Base-by-base conservation (phyloP, 768 basidiomycete genomes). In the Lentinula sp. region DNA sequence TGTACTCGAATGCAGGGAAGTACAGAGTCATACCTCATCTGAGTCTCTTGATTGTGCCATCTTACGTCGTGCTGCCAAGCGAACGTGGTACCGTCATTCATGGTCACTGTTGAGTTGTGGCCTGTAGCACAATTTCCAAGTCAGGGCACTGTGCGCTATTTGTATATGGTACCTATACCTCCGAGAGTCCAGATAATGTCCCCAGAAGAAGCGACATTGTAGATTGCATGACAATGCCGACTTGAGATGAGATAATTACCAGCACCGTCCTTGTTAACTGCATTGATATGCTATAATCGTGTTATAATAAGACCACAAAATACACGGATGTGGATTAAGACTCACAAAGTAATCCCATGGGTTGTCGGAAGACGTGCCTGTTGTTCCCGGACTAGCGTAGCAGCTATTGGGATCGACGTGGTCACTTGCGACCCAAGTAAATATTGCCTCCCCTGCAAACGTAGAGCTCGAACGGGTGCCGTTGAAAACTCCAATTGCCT, bases 181-280 rank as follows among this genome's bases (percentile, higher is more conserved):
- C 66, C 66, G n/a, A 67, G 61, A 1, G 63, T 63, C 66, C 66
- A 67, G 3, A 66, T 37, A 45, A 67, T 64, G n/a, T 60, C 58
- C 8, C 66, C 66, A 43, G 62, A 59, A 28, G 46, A 43, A 16
- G 50, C 54, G 16, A 67, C 59, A n/a, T 66, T 63, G 46, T 66
- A 67, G 16, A 67, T 39, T 41, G 66, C 60, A 58, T 63, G 57
- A 43, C 53, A 61, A 43, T 64, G 55, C n/a, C 66, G 61, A 18
- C 59, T 45, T 10, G 64, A 65, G 9, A 67, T 62, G 36, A 66
- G 63, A 42, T 64, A 67, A 55, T 66, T 59, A 16, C 66, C 66
- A 4, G 33, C 42, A 6, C 10, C 8, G 57, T 67, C 66, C 62
- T 67, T 61, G 23, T 56, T 45, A 4, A 61, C 33, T 7, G 61